Percentiles rank a stretch among this genome's conserved stretches.
phyloP scores from a whole-genome alignment of 306 rosid genomes.

The Vicia villosa region DNA sequence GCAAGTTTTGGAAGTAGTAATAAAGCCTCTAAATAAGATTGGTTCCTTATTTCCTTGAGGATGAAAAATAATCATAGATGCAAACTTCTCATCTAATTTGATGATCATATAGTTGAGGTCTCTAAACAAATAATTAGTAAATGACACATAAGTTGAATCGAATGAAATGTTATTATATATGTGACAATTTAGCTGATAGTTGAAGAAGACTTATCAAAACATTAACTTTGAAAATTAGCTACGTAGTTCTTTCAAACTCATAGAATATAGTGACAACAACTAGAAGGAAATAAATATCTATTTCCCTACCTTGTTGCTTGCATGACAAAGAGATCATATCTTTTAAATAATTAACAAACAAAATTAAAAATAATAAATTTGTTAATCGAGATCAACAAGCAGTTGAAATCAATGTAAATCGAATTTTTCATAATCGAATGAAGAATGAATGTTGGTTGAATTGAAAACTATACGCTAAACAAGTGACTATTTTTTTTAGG shows the following conservation, averaged over 20 bases:
- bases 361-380: too few species aligned
- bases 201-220: slow-evolving; percentile 20
- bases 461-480: too few species aligned
- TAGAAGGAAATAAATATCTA: slow-evolving; percentile 9
- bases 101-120: slow-evolving; percentile 6
- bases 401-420: too few species aligned
- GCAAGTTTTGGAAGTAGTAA: neutral
- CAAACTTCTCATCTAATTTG: neutral
- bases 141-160: slow-evolving; percentile 1
- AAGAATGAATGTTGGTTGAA: too few species aligned
- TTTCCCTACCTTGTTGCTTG: neutral
- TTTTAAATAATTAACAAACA: slow-evolving; percentile 1
- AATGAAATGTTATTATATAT: neutral
- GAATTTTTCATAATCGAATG: too few species aligned
- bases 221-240: slow-evolving; percentile 17
- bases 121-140: slow-evolving; percentile 8
- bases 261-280: neutral
- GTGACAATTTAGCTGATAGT: slow-evolving; percentile 1
- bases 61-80: neutral
- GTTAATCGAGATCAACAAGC: neutral
- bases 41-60: neutral
- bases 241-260: neutral
- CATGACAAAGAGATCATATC: neutral
- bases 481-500: too few species aligned
- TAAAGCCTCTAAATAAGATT: neutral